Base-by-base conservation (phyloP, 129 eudicot genomes). In the Arctium lappa region DNA sequence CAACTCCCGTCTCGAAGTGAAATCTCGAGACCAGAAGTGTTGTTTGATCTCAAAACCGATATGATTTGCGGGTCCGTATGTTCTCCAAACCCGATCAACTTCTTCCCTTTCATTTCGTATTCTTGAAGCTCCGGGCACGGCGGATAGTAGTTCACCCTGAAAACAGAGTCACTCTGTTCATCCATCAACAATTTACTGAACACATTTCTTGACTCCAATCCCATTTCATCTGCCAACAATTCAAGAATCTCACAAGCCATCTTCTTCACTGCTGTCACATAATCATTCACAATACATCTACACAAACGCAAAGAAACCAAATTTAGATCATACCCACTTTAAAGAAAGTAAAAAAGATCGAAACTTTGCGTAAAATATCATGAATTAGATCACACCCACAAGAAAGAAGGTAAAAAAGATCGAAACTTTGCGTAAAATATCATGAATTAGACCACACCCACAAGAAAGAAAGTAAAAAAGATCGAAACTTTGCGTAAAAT, bases 31-130 rank as follows among this genome's bases (percentile, higher is more conserved):
- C 98, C 98, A n/a, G 91, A 85, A 33, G 91, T 88, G 69, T 88
- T 89, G 85, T 93, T 93, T 0, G 96, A 93, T 76, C 94, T 87
- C 16, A 93, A 77, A 46, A 93, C 92, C 7, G 98, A 93, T 2
- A 93, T 89, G 83, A 91, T 93, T 83, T 93, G 98, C 8, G 98
- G 98, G 90, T 93, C 98, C 0, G 98, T 93, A 74, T 93, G 98
- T 53, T 88, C 98, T 32, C 98, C 96, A 31, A 93, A 93, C 5
- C 96, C 96, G 30, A 91, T 86, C 87, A 87, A 6, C 36, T 89
- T 83, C 78, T 79, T 83, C 42, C 82, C 88, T 16, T 60, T 77
- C 27, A 37, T 32, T 81, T 74, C 80, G 4, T 74, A 37, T 27
- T 85, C 87, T 80, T 71, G 81, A 56, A 68, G 44, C 44, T 88